Evolutionary conservation across 805 yeast genomes (phyloP).

Genomic region (Teunomyces atbi): DNA sequence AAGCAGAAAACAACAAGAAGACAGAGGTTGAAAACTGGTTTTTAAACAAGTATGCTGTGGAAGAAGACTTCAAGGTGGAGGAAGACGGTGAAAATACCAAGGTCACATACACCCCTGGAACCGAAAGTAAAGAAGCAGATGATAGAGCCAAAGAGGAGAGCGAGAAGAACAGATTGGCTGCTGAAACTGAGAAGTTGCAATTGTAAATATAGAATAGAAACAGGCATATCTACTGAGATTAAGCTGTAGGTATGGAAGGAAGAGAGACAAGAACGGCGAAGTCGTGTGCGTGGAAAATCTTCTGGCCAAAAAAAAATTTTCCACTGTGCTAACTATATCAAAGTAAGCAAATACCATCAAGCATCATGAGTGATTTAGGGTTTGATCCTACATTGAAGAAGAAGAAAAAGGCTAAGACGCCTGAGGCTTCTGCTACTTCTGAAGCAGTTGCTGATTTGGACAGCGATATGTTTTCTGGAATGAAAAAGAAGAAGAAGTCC

Average conservation of each 20-base stretch:
- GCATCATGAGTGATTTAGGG: constrained; percentile 51
- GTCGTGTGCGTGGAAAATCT: constrained; percentile 9
- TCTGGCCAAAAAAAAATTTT: constrained; percentile 9
- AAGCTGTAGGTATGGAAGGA: not conserved
- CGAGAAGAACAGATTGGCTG: constrained; percentile 26
- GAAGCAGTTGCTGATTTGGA: constrained; percentile 38
- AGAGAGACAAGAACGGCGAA: not conserved
- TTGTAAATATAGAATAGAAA: constrained; percentile 11
- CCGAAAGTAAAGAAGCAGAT: constrained; percentile 44
- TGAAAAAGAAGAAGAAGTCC: constrained; percentile 79
- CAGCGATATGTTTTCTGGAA: constrained; percentile 66
- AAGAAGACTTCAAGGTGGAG: constrained; percentile 48
- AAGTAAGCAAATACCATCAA: not conserved
- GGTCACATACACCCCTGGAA: constrained; percentile 42
- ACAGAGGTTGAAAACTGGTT: constrained; percentile 77
- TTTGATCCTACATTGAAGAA: constrained; percentile 75
- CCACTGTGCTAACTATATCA: constrained; percentile 1
- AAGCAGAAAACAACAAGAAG: constrained; percentile 79
- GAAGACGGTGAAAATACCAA: constrained; percentile 41
- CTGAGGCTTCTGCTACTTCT: constrained; percentile 39
- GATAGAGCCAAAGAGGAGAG: constrained; percentile 39
- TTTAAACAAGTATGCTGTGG: constrained; percentile 68
- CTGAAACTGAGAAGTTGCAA: constrained; percentile 27
- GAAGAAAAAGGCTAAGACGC: constrained; percentile 65
- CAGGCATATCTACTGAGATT: not conserved